Conservation (phyloP, 306 rosid species). For the Spatholobus suberectus region DNA sequence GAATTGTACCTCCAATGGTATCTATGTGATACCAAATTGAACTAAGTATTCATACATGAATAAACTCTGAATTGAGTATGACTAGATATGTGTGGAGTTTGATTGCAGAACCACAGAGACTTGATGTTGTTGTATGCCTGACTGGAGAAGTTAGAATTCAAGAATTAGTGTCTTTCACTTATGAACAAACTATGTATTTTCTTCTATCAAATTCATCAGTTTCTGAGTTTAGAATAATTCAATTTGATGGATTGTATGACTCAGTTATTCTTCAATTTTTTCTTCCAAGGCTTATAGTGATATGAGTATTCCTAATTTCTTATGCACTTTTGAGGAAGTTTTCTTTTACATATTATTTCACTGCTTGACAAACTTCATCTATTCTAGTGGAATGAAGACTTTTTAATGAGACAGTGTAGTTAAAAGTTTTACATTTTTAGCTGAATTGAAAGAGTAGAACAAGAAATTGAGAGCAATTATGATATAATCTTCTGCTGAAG, state of each 20-base stretch:
- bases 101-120: not conserved
- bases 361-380: not conserved
- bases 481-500: slow-evolving; percentile 99
- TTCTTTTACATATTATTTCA: not conserved
- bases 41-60: not conserved
- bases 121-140: not conserved
- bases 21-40: too few relatives aligned
- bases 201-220: not conserved
- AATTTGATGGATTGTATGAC: not conserved
- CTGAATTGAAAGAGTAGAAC: too few relatives aligned
- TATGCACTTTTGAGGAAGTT: not conserved
- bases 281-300: not conserved
- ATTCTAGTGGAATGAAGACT: too few relatives aligned
- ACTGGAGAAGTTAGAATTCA: not conserved
- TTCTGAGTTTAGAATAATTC: not conserved
- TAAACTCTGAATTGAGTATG: not conserved
- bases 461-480: too few relatives aligned
- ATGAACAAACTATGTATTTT: not conserved
- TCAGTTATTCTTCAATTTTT: not conserved
- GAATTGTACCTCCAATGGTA: too few relatives aligned
- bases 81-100: not conserved
- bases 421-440: too few relatives aligned
- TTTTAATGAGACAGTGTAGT: too few relatives aligned
- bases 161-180: not conserved
- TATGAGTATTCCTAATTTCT: not conserved